phyloP scores from a whole-genome alignment of 2,329 filamentous ascomycete genomes.

The Fusarium robinianum region DNA sequence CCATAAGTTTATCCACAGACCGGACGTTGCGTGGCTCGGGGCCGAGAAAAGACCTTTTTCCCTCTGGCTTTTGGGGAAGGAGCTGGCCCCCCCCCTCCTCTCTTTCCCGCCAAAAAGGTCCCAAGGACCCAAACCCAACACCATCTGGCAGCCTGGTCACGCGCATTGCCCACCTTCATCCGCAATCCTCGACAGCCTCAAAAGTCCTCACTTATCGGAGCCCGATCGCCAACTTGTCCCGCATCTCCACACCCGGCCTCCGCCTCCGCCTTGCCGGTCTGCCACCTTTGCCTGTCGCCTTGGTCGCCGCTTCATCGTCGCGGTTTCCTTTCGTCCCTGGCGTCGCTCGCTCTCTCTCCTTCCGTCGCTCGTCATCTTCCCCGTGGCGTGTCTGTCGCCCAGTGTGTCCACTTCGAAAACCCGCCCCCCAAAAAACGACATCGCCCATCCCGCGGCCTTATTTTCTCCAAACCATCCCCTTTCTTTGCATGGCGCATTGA shows the following conservation, averaged over 20 bases:
- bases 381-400: slow-evolving; percentile 38
- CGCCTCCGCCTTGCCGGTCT: slow-evolving; percentile 18
- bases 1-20: no score
- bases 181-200: slow-evolving; percentile 41
- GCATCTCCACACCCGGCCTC: slow-evolving; percentile 23
- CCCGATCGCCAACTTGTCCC: slow-evolving; percentile 26
- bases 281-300: slow-evolving; percentile 18
- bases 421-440: slow-evolving; percentile 23
- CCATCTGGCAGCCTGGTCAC: slow-evolving; percentile 44
- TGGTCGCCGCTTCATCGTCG: slow-evolving; percentile 23
- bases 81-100: slow-evolving; percentile 24
- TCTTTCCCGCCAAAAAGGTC: slow-evolving; percentile 21
- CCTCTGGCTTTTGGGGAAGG: slow-evolving; percentile 18
- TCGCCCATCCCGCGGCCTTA: slow-evolving; percentile 21
- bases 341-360: slow-evolving; percentile 25
- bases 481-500: slow-evolving; percentile 43
- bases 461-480: slow-evolving; percentile 20
- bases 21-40: slow-evolving; percentile 30
- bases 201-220: slow-evolving; percentile 36
- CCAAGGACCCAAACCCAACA: slow-evolving; percentile 38
- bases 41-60: slow-evolving; percentile 17
- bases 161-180: slow-evolving; percentile 45
- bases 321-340: slow-evolving; percentile 27
- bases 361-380: slow-evolving; percentile 19
- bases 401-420: no score